A percentile compares a stretch with the other conserved stretches of the same genome.
Conservation (phyloP, 257 asterid genomes). For the Petunia axillaris region DNA sequence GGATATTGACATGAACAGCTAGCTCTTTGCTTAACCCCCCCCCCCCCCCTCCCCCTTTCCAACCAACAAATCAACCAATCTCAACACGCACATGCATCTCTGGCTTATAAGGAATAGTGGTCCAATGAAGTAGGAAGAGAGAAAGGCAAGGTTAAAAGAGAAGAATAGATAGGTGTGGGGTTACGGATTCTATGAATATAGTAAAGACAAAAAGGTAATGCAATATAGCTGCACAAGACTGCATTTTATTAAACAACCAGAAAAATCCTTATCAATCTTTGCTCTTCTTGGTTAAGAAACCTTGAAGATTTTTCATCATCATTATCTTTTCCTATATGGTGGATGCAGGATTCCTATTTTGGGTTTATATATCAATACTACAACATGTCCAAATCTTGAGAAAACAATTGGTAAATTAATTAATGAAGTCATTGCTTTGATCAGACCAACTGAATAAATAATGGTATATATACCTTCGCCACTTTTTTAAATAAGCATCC, state of each 20-base stretch:
- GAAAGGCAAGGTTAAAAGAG: background rate
- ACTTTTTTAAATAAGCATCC: no score
- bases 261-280: background rate
- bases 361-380: background rate
- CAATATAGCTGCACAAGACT: background rate
- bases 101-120: constrained; percentile 10
- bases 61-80: background rate
- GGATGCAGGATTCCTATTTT: background rate
- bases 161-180: constrained; percentile 18
- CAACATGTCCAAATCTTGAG: constrained; percentile 4
- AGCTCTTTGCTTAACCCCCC: background rate
- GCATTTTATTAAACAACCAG: background rate
- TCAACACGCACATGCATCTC: background rate
- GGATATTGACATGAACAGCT: no score
- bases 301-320: background rate
- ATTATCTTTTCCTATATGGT: background rate
- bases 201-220: constrained; percentile 8
- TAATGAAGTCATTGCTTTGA: background rate
- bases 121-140: background rate
- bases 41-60: background rate
- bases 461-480: background rate
- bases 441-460: constrained; percentile 14
- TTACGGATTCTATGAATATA: background rate
- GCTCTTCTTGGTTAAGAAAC: background rate
- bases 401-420: constrained; percentile 4